phyloP scores from a whole-genome alignment of 257 asterid species.

The Fraxinus americana region DNA sequence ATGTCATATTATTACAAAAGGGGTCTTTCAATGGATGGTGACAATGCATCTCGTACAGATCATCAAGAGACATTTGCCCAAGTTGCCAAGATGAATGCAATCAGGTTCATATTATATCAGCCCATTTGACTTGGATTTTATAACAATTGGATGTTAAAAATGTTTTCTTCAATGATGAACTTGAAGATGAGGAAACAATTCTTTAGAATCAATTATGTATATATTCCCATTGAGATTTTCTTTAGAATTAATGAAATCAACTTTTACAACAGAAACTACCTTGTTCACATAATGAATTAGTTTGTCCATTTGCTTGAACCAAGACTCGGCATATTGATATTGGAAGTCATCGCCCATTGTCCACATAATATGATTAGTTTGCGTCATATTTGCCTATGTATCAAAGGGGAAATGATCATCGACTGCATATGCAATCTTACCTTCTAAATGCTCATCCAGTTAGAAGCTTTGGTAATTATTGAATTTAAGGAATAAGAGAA shows the following conservation, averaged over 20 bases:
- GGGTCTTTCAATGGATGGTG: not conserved
- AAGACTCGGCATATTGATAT: conserved; percentile 81
- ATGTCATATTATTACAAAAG: not conserved
- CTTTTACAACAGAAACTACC: conserved; percentile 37
- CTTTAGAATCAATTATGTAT: not conserved
- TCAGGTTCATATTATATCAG: not conserved
- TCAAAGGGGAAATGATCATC: conserved; percentile 19
- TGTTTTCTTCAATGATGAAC: not conserved
- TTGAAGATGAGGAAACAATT: not conserved
- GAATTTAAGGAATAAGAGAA: not conserved
- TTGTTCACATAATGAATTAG: conserved; percentile 81
- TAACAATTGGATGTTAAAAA: not conserved
- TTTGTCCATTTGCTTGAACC: conserved; percentile 97
- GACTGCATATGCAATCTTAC: not conserved
- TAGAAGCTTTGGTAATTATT: not conserved
- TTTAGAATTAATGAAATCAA: not conserved
- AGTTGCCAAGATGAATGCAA: not conserved
- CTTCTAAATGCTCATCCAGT: not conserved
- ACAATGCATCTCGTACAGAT: not conserved
- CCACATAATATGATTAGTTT: conserved; percentile 88
- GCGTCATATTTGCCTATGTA: conserved; percentile 77
- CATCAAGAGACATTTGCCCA: not conserved
- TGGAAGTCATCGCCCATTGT: conserved; percentile 93
- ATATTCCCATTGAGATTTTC: too few relatives aligned
- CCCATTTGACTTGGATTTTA: not conserved